phyloP scores from a whole-genome alignment of 2,329 filamentous ascomycete species.

The Clonostachys byssicola region DNA sequence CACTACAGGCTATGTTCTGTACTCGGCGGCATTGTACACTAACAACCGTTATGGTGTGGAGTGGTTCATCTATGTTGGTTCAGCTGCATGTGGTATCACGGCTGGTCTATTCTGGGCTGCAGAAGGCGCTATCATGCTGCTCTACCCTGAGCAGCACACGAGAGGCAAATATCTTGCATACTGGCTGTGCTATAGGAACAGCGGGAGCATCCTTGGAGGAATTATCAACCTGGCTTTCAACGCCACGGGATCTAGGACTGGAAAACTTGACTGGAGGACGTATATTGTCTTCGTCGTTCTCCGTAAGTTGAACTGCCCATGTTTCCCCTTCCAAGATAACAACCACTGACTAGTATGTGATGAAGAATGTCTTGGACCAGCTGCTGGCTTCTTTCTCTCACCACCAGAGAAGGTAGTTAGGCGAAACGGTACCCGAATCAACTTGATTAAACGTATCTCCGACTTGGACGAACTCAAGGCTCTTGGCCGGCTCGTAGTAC shows the following conservation, averaged over 20 bases:
- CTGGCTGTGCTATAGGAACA: conserved; percentile 36
- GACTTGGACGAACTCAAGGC: not conserved
- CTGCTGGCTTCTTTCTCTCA: conserved; percentile 15
- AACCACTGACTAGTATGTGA: not conserved
- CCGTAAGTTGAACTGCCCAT: conserved; percentile 6
- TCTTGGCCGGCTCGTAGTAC: not conserved
- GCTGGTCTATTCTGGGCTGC: conserved; percentile 75
- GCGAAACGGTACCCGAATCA: conserved; percentile 13
- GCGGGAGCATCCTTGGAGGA: conserved; percentile 41
- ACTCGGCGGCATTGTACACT: conserved; percentile 65
- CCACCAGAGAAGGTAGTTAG: conserved; percentile 18
- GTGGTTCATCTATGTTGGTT: conserved; percentile 67
- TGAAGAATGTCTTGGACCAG: conserved; percentile 6
- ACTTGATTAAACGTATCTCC: not conserved
- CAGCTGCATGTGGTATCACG: conserved; percentile 64
- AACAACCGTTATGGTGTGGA: conserved; percentile 67
- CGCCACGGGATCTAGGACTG: conserved; percentile 26
- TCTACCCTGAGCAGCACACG: conserved; percentile 30
- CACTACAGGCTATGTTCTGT: conserved; percentile 59
- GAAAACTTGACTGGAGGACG: conserved; percentile 35
- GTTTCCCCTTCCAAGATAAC: conserved; percentile 2
- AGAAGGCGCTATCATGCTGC: conserved; percentile 68
- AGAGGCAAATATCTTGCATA: conserved; percentile 9
- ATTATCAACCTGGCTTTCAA: conserved; percentile 40
- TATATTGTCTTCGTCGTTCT: conserved; percentile 19